Evolutionary conservation across 164 flowering plant species (phyloP).

Genomic region (Tinospora cordifolia): DNA sequence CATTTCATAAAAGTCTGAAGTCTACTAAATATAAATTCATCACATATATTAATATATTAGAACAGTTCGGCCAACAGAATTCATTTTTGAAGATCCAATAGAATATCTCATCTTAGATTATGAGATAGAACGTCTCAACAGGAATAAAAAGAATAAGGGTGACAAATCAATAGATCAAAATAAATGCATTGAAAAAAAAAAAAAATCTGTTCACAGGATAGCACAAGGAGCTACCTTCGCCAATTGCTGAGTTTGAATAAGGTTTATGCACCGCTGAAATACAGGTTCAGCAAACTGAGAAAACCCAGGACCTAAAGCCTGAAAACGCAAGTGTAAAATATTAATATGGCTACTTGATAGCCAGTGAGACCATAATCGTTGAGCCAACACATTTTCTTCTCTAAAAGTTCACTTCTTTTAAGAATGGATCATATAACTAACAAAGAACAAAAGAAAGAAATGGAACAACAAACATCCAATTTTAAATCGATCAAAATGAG

Average conservation of each 20-base stretch:
- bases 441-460: not conserved
- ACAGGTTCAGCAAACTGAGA: constrained; percentile 91
- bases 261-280: constrained; percentile 79
- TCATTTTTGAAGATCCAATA: too few relatives aligned
- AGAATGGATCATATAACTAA: not conserved
- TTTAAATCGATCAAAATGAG: too few relatives aligned
- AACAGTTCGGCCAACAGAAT: too few relatives aligned
- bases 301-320: constrained; percentile 93
- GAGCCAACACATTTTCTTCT: not conserved
- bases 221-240: constrained; percentile 59
- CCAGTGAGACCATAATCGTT: not conserved
- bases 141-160: too few relatives aligned
- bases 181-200: not conserved
- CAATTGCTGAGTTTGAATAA: constrained; percentile 74
- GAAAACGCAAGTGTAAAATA: constrained; percentile 20
- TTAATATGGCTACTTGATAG: not conserved
- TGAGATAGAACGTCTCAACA: too few relatives aligned
- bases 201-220: not conserved
- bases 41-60: too few relatives aligned
- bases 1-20: too few relatives aligned
- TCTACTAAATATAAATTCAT: too few relatives aligned
- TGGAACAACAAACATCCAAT: not conserved
- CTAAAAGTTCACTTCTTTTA: not conserved
- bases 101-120: too few relatives aligned
- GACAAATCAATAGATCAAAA: not conserved